Percentiles rank a stretch among this genome's conserved stretches.
phyloP scores from a whole-genome alignment of 345 rosid genomes.

The Populus simonii region DNA sequence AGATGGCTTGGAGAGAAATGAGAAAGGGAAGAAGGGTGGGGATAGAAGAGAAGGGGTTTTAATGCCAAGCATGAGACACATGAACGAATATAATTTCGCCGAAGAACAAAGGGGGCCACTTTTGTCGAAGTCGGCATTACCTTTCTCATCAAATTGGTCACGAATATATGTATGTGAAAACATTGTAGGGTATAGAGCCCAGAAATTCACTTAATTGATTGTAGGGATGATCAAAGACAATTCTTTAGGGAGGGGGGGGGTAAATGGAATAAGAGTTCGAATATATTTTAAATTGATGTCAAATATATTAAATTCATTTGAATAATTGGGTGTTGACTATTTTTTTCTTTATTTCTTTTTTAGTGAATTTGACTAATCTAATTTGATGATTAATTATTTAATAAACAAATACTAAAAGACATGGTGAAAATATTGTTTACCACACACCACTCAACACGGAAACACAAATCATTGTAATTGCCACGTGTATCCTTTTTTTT shows the following conservation, averaged over 20 bases:
- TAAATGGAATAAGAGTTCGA: not conserved
- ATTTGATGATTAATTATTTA: too few species aligned
- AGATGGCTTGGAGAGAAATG: not conserved
- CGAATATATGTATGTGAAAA: constrained; percentile 25
- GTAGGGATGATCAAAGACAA: too few species aligned
- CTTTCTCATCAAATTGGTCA: constrained; percentile 30
- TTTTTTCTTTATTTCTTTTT: too few species aligned
- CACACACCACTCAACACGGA: too few species aligned
- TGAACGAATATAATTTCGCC: constrained; percentile 28
- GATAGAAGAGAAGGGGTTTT: constrained; percentile 10
- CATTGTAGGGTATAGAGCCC: not conserved
- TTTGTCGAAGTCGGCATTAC: not conserved
- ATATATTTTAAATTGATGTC: not conserved
- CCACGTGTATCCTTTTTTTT: too few species aligned
- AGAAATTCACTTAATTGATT: not conserved
- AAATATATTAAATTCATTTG: not conserved
- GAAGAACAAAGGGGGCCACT: not conserved
- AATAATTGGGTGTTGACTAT: not conserved
- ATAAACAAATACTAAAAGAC: too few species aligned
- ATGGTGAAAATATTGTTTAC: too few species aligned
- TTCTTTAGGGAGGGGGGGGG: too few species aligned
- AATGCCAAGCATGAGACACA: constrained; percentile 44
- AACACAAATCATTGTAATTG: too few species aligned
- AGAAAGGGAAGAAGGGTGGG: not conserved
- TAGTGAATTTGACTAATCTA: too few species aligned